Conservation (phyloP, 2,329 filamentous ascomycete genomes). For the Chrysosporium keratinophilum region DNA sequence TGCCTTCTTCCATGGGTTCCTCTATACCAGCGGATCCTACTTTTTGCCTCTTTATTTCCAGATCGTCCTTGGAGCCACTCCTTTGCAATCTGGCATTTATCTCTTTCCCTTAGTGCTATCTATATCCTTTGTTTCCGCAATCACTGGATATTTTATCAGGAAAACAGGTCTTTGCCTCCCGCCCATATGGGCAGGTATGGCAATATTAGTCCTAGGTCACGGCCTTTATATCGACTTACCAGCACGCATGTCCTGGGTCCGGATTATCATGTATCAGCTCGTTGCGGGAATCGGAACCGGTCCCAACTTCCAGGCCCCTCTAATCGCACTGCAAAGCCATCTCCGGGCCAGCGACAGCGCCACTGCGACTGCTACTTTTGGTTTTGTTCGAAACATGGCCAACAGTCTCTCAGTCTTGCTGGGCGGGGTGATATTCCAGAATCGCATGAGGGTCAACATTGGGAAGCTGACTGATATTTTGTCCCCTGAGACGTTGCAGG, state of each 20-base stretch:
- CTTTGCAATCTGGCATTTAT: slow-evolving; percentile 64
- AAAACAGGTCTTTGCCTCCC: slow-evolving; percentile 58
- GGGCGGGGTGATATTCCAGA: slow-evolving; percentile 43
- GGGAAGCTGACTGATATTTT: slow-evolving; percentile 1
- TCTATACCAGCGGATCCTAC: slow-evolving; percentile 68
- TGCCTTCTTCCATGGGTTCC: slow-evolving; percentile 63
- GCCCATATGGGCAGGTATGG: slow-evolving; percentile 37
- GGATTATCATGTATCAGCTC: slow-evolving; percentile 46
- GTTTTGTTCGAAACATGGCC: slow-evolving; percentile 49
- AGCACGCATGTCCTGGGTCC: slow-evolving; percentile 43
- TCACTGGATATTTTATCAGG: slow-evolving; percentile 58
- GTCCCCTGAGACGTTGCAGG: background rate
- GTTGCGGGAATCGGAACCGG: slow-evolving; percentile 50
- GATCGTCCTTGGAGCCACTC: slow-evolving; percentile 55
- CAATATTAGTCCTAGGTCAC: slow-evolving; percentile 44
- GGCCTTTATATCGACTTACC: slow-evolving; percentile 53
- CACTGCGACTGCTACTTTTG: slow-evolving; percentile 51
- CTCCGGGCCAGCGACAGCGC: slow-evolving; percentile 53
- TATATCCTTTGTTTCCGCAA: slow-evolving; percentile 40
- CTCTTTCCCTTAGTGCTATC: slow-evolving; percentile 61
- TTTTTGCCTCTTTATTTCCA: slow-evolving; percentile 82
- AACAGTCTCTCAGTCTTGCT: slow-evolving; percentile 50
- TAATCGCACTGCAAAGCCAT: slow-evolving; percentile 54
- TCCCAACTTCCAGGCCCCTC: slow-evolving; percentile 52
- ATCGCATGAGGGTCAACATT: slow-evolving; percentile 22